Evolutionary conservation across 805 yeast species (phyloP), one percentile per base, ranked within the genome.

Genomic region (Aciculoconidium aculeatum): DNA sequence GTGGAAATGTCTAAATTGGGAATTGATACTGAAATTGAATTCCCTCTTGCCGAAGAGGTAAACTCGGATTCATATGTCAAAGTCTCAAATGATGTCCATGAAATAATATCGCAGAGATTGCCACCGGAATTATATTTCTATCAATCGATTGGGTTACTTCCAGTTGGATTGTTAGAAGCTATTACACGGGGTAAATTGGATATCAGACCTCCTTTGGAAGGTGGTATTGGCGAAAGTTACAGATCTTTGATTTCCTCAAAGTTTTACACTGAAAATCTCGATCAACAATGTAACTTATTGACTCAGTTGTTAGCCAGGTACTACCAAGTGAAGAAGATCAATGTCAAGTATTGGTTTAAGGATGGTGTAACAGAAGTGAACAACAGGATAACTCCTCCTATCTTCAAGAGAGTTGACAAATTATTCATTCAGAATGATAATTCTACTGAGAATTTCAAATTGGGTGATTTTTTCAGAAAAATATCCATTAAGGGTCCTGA

Each of bases 111-210:
- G 7, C 85, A 82, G 52, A 73, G 88, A 48, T 63, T 92, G 29
- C 94, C 96, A 2, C 82, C 85, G 31, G 97, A 88, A 55, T 67
- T 81, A 23, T 80, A 75, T 46, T 87, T 80, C 50, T 92, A 86
- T 53, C 75, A 75, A 48, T 80, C 94, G 1, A 54, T 81, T 34
- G 97, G 96, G 1, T 50, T 88, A 14, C 59, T 81, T 8, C 72
- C 78, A 6, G 58, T 79, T 5, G 77, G 75, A 34, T 52, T 84
- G 14, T 67, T 80, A 23, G 81, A 80, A 38, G 73, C 86, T 0
- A 64, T 88, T 11, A 67, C 80, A 1, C 74, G 74, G 34, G 92
- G 86, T 2, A 57, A 62, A 18, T 70, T 72, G 36, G 61, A 70
- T 17, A 79, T 82, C 36, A 66, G 80, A 34, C 68, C 80, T 7